Evolutionary conservation across 2,329 filamentous ascomycete species (phyloP), one percentile per base, ranked within the genome.

Genomic region (Myriosclerotinia curreyana): DNA sequence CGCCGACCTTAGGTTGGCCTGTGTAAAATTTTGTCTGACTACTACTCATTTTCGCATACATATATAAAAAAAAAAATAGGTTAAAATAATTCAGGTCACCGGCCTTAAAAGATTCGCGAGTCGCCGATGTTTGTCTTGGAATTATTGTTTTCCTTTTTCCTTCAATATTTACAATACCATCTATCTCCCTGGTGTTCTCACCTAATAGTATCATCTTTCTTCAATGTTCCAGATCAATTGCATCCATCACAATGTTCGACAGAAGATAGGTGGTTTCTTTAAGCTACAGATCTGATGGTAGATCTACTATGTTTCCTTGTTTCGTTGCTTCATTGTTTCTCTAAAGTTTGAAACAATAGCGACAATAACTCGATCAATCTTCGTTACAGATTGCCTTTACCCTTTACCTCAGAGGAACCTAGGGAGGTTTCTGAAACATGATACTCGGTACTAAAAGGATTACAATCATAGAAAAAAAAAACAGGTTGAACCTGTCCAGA

Each of bases 361-460:
- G 28, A 42, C 31, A 14, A 49, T 25, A 48, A 7, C n/a, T 59
- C 55, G 31, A 59, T 49, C 55, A 48, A 20, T 48, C 55, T 36
- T 48, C 42, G 42, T 48, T 59, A 49, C 42, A 59, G 55, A 59
- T 48, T 38, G 31, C 55, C 55, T 48, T 20, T 36, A 7, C 14
- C n/a, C 31, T 34, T 31, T 9, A 17, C 44, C 11, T 14, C 52
- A 28, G 31, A 7, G 42, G 22, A 38, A 40, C 14, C 44, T 17
- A 20, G 11, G 7, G n/a, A 20, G 31, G 12, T 36, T 20, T 9
- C 4, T 25, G 55, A 59, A 59, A 59, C 55, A 48, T 31, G 31
- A 9, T 46, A n/a, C 20, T n/a, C 20, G 8, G 8, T 48, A 25
- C 44, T 12, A 25, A 36, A 25, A 36, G 1, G 12, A 36, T 14